Evolutionary conservation across 495 filamentous ascomycete species (phyloP).

Genomic region (Trichoderma gamsii): DNA sequence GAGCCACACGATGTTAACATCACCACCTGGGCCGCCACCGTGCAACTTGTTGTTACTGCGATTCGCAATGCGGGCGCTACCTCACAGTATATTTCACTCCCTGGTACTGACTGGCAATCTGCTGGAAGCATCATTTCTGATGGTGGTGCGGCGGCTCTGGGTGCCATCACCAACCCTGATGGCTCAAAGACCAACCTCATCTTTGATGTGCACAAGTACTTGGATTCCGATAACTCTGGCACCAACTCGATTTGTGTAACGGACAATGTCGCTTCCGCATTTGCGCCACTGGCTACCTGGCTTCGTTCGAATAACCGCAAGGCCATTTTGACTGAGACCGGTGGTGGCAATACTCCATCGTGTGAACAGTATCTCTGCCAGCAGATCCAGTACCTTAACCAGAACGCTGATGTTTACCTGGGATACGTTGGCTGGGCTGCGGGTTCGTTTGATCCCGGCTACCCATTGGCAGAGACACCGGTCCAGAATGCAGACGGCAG

Average conservation of each 20-base stretch:
- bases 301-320: slow-evolving; percentile 43
- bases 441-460: slow-evolving; percentile 37
- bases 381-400: slow-evolving; percentile 32
- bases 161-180: slow-evolving; percentile 48
- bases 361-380: slow-evolving; percentile 38
- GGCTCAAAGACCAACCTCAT: slow-evolving; percentile 48
- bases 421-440: slow-evolving; percentile 50
- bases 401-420: slow-evolving; percentile 47
- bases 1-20: slow-evolving; percentile 52
- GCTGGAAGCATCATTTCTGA: slow-evolving; percentile 29
- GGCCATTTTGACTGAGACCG: slow-evolving; percentile 50
- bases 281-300: slow-evolving; percentile 42
- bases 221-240: slow-evolving; percentile 52
- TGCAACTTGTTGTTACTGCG: slow-evolving; percentile 51
- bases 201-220: slow-evolving; percentile 49
- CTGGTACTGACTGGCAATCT: slow-evolving; percentile 37
- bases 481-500: slow-evolving; percentile 29
- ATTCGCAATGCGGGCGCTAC: slow-evolving; percentile 53
- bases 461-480: slow-evolving; percentile 39
- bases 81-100: slow-evolving; percentile 42
- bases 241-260: slow-evolving; percentile 47
- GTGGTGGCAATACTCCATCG: slow-evolving; percentile 34
- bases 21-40: slow-evolving; percentile 43
- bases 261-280: slow-evolving; percentile 42
- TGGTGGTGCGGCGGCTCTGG: slow-evolving; percentile 41